Conservation (phyloP, 1,139 yeast species). For the Saccharomycopsis crataegensis region DNA sequence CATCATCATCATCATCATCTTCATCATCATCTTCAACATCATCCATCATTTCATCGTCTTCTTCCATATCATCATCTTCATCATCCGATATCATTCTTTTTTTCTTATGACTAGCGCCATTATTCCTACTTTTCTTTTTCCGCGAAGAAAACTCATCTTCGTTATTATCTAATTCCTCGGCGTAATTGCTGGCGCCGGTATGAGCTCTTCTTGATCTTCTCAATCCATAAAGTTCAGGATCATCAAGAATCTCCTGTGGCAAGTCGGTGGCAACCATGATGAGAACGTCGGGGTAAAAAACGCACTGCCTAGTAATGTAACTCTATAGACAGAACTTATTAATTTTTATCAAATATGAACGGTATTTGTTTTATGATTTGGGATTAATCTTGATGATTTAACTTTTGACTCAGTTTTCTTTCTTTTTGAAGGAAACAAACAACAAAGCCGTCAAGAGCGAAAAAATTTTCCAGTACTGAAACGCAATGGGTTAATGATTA, state of each 20-base stretch:
- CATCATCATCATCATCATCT: slow-evolving; percentile 25
- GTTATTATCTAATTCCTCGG: slow-evolving; percentile 4
- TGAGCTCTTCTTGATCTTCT: slow-evolving; percentile 79
- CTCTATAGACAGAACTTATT: too few relatives aligned
- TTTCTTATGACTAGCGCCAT: not conserved
- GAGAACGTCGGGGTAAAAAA: not conserved
- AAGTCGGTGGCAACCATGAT: slow-evolving; percentile 22
- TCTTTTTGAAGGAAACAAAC: too few relatives aligned
- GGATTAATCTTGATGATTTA: too few relatives aligned
- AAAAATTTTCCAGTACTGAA: too few relatives aligned
- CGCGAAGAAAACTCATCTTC: slow-evolving; percentile 22
- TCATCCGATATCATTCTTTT: slow-evolving; percentile 12
- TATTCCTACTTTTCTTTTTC: slow-evolving; percentile 12
- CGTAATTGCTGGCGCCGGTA: slow-evolving; percentile 34
- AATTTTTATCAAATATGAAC: too few relatives aligned
- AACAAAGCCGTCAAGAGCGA: too few relatives aligned
- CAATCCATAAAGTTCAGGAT: slow-evolving; percentile 89
- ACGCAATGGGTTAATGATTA: too few relatives aligned
- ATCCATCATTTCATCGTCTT: slow-evolving; percentile 14
- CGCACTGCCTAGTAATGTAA: too few relatives aligned
- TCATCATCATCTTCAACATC: slow-evolving; percentile 20
- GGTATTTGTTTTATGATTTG: too few relatives aligned
- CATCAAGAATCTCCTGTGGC: slow-evolving; percentile 34
- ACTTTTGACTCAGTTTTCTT: too few relatives aligned
- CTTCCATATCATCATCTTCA: slow-evolving; percentile 23